Evolutionary conservation across 1,284 basidiomycete genomes (phyloP).

Genomic region (Puccinia sorghi): DNA sequence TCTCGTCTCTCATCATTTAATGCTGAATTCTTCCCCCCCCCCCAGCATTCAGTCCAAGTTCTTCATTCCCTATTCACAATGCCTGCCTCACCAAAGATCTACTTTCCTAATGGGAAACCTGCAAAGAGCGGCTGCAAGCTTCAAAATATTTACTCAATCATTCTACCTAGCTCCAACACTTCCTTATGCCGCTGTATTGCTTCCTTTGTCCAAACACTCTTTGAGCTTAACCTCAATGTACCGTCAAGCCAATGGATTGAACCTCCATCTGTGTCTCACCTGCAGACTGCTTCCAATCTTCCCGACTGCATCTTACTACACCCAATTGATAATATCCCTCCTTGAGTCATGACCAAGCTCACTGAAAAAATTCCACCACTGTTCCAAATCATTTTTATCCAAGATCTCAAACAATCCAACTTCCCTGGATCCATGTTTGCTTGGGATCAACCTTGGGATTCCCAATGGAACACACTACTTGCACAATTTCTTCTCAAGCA

Average conservation of each 20-base stretch:
- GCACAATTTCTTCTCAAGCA: slow-evolving; percentile 14
- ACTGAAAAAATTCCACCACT: background rate
- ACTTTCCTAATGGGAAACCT: no score
- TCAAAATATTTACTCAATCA: background rate
- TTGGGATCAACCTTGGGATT: slow-evolving; percentile 15
- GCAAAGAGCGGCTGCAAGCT: background rate
- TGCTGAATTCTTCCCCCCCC: no score
- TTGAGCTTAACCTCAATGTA: background rate
- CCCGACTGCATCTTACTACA: slow-evolving; percentile 10
- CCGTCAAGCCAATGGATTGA: background rate
- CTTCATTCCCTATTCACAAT: no score
- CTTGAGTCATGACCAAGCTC: background rate
- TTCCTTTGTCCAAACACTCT: background rate
- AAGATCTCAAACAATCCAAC: background rate
- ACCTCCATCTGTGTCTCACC: background rate
- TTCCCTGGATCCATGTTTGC: slow-evolving; percentile 15
- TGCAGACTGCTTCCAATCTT: background rate
- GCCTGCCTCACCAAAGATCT: no score
- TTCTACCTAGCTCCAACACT: background rate
- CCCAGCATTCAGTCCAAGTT: no score
- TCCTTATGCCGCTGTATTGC: background rate
- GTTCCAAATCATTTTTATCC: background rate
- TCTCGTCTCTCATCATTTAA: no score
- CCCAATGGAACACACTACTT: background rate
- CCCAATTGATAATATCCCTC: background rate